Percentiles rank a stretch among this genome's conserved stretches.
Conservation (phyloP, 768 basidiomycete genomes). For the Naganishia randhawae region DNA sequence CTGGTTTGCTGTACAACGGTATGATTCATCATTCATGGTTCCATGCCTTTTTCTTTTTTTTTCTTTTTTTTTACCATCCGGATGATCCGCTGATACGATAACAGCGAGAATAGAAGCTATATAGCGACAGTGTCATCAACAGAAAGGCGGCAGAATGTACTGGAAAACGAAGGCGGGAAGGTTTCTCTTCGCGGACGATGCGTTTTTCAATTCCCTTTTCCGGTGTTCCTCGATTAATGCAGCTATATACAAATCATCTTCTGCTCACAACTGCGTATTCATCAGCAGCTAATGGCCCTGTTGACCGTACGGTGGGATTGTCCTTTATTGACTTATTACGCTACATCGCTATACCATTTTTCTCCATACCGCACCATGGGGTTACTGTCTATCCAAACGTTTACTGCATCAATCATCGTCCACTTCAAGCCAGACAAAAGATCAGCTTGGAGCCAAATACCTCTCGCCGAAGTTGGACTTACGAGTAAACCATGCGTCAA, state of each 20-base stretch:
- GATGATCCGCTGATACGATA: too few species aligned
- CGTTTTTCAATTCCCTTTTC: too few species aligned
- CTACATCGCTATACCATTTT: background rate
- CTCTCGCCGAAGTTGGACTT: background rate
- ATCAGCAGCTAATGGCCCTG: background rate
- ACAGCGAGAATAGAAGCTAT: too few species aligned
- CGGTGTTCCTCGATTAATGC: too few species aligned
- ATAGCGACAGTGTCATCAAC: too few species aligned
- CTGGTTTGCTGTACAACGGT: background rate
- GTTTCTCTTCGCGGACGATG: too few species aligned
- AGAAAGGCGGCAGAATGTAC: too few species aligned
- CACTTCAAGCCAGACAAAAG: constrained; percentile 51
- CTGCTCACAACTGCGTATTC: background rate
- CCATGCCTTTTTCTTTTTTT: too few species aligned
- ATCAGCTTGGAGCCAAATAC: background rate
- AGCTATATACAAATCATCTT: too few species aligned
- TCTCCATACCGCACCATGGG: constrained; percentile 38
- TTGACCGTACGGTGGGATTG: background rate
- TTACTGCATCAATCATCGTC: constrained; percentile 73
- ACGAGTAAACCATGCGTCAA: constrained; percentile 81
- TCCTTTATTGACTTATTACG: background rate
- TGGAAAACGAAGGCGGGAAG: too few species aligned
- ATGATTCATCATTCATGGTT: too few species aligned
- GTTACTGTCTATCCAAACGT: constrained; percentile 48
- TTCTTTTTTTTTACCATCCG: too few species aligned